These are phyloP conservation scores for Acer negundo DNA, from an alignment of 345 rosid genomes.

Conservation along the genomic window DNA sequence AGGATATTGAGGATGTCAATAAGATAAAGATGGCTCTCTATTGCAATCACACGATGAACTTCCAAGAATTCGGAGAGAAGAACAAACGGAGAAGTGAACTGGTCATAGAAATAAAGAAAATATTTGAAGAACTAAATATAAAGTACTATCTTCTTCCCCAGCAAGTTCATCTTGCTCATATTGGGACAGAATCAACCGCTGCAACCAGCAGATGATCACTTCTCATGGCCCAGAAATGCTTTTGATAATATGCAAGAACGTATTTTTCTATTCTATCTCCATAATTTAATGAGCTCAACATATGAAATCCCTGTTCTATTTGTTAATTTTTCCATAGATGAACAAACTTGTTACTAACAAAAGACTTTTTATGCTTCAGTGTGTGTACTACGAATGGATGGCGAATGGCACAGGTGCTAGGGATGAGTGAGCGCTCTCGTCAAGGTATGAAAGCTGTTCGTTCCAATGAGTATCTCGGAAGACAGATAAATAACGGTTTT, in stretches of 20 bases:
- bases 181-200: slow-evolving; percentile 21
- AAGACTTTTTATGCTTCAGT: slow-evolving; percentile 1
- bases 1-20: slow-evolving; percentile 54
- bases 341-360: background rate
- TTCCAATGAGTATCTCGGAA: background rate
- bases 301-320: background rate
- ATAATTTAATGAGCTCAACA: slow-evolving; percentile 8
- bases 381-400: background rate
- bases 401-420: too few species aligned
- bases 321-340: background rate
- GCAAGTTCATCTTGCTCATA: slow-evolving; percentile 37
- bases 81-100: slow-evolving; percentile 52
- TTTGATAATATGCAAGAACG: background rate
- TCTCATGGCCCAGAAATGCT: background rate
- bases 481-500: background rate
- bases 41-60: slow-evolving; percentile 51
- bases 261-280: background rate
- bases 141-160: slow-evolving; percentile 52
- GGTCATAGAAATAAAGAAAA: slow-evolving; percentile 43
- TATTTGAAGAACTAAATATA: slow-evolving; percentile 53
- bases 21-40: slow-evolving; percentile 46
- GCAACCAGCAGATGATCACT: slow-evolving; percentile 13
- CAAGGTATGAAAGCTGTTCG: background rate
- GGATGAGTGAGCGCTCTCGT: background rate
- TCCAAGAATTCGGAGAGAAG: slow-evolving; percentile 58